These are phyloP conservation scores for Leishmania gerbilli DNA, from an alignment of 208 protist species.

Conservation along the genomic window DNA sequence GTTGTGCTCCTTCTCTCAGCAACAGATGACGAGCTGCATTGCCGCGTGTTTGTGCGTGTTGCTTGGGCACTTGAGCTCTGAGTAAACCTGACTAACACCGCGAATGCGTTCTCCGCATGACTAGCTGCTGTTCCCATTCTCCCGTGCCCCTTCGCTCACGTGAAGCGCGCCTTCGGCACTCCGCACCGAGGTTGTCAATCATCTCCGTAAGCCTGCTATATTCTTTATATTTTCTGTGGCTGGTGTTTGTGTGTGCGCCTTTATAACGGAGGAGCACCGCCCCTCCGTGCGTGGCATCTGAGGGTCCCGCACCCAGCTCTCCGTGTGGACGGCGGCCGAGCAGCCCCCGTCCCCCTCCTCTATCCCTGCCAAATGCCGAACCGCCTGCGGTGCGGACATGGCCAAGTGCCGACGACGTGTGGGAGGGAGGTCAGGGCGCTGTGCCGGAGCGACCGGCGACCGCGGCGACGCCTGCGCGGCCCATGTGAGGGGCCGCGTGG, in stretches of 20 bases:
- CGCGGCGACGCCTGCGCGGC: background rate
- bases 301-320: background rate
- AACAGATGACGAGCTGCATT: background rate
- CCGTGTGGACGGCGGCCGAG: background rate
- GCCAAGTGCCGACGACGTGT: background rate
- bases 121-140: background rate
- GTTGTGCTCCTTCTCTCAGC: background rate
- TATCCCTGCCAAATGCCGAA: background rate
- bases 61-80: background rate
- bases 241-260: background rate
- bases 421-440: background rate
- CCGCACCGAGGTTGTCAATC: background rate
- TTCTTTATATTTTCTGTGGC: background rate
- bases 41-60: background rate
- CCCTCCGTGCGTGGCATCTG: background rate
- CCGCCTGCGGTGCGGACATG: background rate
- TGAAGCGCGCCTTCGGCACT: background rate
- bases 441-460: background rate
- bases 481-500: background rate
- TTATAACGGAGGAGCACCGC: background rate
- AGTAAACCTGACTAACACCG: background rate
- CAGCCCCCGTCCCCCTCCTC: background rate
- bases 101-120: background rate
- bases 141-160: background rate
- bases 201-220: background rate